These are phyloP conservation scores for Lithohypha guttulata DNA, from an alignment of 2,329 filamentous ascomycete species.

Conservation along the genomic window DNA sequence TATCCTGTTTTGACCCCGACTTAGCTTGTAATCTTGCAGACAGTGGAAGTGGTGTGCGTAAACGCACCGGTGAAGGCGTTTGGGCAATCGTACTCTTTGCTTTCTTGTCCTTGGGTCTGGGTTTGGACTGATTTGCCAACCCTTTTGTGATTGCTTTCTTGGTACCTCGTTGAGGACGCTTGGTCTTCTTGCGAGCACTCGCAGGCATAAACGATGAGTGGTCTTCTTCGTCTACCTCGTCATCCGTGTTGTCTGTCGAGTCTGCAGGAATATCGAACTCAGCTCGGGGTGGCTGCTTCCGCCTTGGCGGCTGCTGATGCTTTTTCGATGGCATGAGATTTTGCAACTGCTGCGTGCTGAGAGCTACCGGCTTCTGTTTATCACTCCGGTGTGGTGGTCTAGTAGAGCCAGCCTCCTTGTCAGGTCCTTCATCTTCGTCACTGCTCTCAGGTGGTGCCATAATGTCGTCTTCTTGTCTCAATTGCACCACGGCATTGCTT, in stretches of 20 bases:
- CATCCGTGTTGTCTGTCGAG: constrained; percentile 8
- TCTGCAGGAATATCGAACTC: constrained; percentile 19
- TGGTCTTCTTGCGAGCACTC: constrained; percentile 9
- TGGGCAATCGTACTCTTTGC: constrained; percentile 14
- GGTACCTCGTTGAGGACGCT: background rate
- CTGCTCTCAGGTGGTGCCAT: constrained; percentile 17
- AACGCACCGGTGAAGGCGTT: constrained; percentile 13
- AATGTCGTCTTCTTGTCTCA: constrained; percentile 10
- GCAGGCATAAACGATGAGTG: constrained; percentile 19
- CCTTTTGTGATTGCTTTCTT: background rate
- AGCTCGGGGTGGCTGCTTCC: background rate
- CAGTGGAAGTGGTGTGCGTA: constrained; percentile 15
- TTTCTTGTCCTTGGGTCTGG: constrained; percentile 20
- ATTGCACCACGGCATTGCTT: background rate
- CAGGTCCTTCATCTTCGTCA: background rate
- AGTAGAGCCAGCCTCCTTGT: constrained; percentile 13
- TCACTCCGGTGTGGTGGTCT: constrained; percentile 8
- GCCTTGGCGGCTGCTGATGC: background rate
- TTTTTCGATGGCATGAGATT: constrained; percentile 8
- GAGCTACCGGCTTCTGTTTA: constrained; percentile 5
- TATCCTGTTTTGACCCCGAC: constrained; percentile 19
- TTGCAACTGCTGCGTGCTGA: constrained; percentile 7
- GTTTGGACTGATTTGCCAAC: too few relatives aligned
- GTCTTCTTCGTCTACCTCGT: constrained; percentile 10
- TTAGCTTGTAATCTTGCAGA: constrained; percentile 18